Conservation (phyloP, 257 asterid species). For the Linaria vulgaris region DNA sequence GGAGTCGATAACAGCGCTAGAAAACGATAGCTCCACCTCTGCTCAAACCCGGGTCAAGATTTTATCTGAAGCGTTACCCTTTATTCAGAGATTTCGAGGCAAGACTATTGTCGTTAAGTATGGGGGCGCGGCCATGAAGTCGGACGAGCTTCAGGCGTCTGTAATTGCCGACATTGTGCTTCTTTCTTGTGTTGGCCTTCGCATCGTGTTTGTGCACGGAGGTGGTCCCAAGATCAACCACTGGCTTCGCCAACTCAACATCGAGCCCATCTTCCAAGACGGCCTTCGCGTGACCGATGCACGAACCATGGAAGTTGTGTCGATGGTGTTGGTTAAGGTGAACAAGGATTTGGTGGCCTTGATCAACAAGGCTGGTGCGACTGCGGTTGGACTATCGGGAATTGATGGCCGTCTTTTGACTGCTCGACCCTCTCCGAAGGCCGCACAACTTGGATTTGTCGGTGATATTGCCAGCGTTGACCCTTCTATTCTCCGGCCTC, state of each 20-base stretch:
- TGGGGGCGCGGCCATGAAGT: constrained; percentile 88
- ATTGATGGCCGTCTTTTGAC: constrained; percentile 72
- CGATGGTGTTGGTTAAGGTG: constrained; percentile 73
- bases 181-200: constrained; percentile 77
- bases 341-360: constrained; percentile 68
- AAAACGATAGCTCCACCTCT: constrained; percentile 36
- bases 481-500: constrained; percentile 55
- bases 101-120: constrained; percentile 83
- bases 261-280: constrained; percentile 64
- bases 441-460: constrained; percentile 69
- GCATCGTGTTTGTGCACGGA: constrained; percentile 75
- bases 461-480: constrained; percentile 84
- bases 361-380: constrained; percentile 78
- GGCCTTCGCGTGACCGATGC: constrained; percentile 87
- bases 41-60: constrained; percentile 63
- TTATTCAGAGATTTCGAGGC: constrained; percentile 72
- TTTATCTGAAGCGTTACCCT: constrained; percentile 76
- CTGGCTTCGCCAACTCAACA: constrained; percentile 59
- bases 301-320: constrained; percentile 59
- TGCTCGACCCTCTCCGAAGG: constrained; percentile 63
- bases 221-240: constrained; percentile 91
- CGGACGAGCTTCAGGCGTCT: constrained; percentile 80
- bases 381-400: constrained; percentile 79
- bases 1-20: constrained; percentile 35
- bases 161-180: constrained; percentile 78